Percentiles rank a stretch among this genome's conserved stretches.
phyloP scores from a whole-genome alignment of 768 basidiomycete genomes.

The Tremella fuciformis region DNA sequence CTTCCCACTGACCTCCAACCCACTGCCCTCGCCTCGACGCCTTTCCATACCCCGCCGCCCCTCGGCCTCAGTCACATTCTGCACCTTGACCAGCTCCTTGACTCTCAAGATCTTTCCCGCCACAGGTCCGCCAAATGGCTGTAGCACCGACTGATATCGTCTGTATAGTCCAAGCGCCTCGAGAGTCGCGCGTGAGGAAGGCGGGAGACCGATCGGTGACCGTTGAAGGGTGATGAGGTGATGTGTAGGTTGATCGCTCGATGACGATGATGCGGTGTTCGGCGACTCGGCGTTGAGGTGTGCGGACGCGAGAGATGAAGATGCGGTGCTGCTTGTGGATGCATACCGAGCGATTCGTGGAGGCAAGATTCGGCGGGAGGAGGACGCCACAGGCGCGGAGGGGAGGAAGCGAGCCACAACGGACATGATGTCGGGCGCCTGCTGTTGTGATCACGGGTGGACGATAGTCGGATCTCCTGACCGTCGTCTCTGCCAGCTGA shows the following conservation, averaged over 20 bases:
- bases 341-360: no score
- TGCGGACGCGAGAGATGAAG: no score
- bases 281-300: background rate
- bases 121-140: slow-evolving; percentile 65
- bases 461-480: no score
- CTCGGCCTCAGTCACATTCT: slow-evolving; percentile 65
- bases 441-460: no score
- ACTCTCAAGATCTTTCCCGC: slow-evolving; percentile 83
- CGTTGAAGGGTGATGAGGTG: slow-evolving; percentile 85
- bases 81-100: slow-evolving; percentile 85
- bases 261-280: no score
- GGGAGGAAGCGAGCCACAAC: no score
- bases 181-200: slow-evolving; percentile 68
- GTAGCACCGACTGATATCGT: slow-evolving; percentile 80
- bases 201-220: slow-evolving; percentile 77
- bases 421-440: no score
- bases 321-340: no score
- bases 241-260: slow-evolving; percentile 58
- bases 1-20: slow-evolving; percentile 32
- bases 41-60: slow-evolving; percentile 30
- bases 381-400: no score
- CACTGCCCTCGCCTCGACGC: slow-evolving; percentile 39
- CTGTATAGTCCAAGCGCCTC: slow-evolving; percentile 73
- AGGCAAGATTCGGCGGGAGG: no score
- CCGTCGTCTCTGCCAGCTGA: no score